Percentiles rank a stretch among this genome's conserved stretches.
These are phyloP conservation scores for Aspergillus affinis DNA, from an alignment of 495 filamentous ascomycete genomes.

Conservation along the genomic window DNA sequence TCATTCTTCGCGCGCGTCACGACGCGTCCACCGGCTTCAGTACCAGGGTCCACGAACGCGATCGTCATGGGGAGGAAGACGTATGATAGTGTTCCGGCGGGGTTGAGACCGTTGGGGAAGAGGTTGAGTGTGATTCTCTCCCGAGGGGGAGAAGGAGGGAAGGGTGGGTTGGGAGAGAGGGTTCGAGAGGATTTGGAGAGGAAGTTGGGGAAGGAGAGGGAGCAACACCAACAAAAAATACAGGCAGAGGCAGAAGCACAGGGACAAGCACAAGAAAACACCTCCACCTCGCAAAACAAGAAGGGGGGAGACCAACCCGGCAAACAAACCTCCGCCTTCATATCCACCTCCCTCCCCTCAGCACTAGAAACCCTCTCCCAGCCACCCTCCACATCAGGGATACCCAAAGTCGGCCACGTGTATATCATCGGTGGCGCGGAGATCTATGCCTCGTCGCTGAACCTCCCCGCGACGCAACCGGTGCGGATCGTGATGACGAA, in stretches of 20 bases:
- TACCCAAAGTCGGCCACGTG: constrained; percentile 44
- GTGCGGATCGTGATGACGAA: constrained; percentile 48
- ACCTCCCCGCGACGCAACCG: constrained; percentile 21
- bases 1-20: constrained; percentile 91
- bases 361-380: background rate
- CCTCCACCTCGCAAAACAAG: no score
- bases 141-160: constrained; percentile 35
- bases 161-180: constrained; percentile 21
- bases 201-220: background rate
- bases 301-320: no score
- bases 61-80: constrained; percentile 98
- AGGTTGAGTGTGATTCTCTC: constrained; percentile 78
- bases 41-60: constrained; percentile 55
- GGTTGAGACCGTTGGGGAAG: constrained; percentile 75
- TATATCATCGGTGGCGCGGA: constrained; percentile 91
- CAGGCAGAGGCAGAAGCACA: background rate
- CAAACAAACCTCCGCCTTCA: background rate
- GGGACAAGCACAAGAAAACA: no score
- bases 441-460: constrained; percentile 73
- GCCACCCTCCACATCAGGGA: no score
- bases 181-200: constrained; percentile 26
- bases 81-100: constrained; percentile 78
- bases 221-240: background rate
- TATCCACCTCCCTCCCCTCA: background rate
- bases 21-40: constrained; percentile 51